Conservation (phyloP, 116 monocot genomes). For the Zostera marina region DNA sequence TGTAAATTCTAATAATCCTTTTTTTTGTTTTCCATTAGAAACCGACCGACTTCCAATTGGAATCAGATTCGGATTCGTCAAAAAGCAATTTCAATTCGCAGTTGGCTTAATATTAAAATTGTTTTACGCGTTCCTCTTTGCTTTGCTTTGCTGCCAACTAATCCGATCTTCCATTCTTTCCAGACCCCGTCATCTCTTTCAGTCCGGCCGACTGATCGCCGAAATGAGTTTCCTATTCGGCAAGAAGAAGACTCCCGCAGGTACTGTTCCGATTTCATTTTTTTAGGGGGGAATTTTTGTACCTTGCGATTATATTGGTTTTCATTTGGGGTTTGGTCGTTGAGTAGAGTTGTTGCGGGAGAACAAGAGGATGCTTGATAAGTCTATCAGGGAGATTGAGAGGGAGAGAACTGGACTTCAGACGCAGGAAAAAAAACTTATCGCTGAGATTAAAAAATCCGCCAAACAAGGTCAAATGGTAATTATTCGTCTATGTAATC, state of each 20-base stretch:
- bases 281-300: no score
- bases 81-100: no score
- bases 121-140: no score
- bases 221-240: constrained; percentile 59
- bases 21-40: no score
- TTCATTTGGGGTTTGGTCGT: neutral
- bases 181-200: no score
- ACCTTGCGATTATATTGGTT: no score
- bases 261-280: constrained; percentile 3
- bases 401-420: constrained; percentile 58
- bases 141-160: no score
- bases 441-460: constrained; percentile 49
- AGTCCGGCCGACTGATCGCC: no score
- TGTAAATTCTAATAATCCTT: no score
- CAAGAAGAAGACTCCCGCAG: constrained; percentile 55
- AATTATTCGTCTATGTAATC: neutral
- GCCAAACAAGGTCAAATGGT: constrained; percentile 72
- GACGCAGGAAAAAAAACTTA: constrained; percentile 51
- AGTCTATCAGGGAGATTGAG: constrained; percentile 50
- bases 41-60: no score
- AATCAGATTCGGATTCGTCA: no score
- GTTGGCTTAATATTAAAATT: no score
- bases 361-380: constrained; percentile 62
- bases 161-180: neutral
- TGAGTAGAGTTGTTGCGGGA: constrained; percentile 45